These are phyloP conservation scores for Fomitopsis betulina DNA, from an alignment of 1,284 basidiomycete species.

Conservation along the genomic window DNA sequence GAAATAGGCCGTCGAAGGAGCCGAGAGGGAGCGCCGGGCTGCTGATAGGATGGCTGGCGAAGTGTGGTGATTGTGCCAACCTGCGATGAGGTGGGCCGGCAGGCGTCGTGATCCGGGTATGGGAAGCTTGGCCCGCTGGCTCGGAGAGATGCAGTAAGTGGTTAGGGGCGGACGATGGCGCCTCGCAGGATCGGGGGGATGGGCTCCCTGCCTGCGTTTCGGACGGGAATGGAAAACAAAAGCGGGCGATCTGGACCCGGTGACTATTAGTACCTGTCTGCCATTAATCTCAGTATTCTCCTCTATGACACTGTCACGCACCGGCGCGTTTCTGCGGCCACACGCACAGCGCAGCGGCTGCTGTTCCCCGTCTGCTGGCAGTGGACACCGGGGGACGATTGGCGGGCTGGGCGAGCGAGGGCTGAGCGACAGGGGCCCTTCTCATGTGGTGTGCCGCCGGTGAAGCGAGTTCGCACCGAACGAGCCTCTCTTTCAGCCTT, in stretches of 20 bases:
- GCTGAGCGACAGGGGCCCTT: background rate
- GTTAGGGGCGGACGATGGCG: conserved; percentile 5
- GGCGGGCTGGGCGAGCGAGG: background rate
- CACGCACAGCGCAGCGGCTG: background rate
- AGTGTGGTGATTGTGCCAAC: conserved; percentile 3
- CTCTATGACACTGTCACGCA: too few relatives aligned
- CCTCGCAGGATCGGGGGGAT: conserved; percentile 8
- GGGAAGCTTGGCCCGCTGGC: conserved; percentile 32
- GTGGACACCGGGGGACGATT: background rate
- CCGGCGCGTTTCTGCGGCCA: background rate
- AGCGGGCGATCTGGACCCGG: conserved; percentile 7
- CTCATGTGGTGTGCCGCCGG: conserved; percentile 6
- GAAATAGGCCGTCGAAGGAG: conserved; percentile 12
- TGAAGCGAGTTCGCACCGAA: conserved; percentile 15
- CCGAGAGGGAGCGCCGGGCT: conserved; percentile 6
- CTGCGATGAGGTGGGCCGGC: conserved; percentile 17
- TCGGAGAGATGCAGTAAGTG: conserved; percentile 28
- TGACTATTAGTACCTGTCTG: background rate
- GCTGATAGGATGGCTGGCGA: conserved; percentile 10
- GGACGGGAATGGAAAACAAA: conserved; percentile 13
- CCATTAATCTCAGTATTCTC: too few relatives aligned
- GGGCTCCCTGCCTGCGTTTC: background rate
- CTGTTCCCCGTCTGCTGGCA: background rate
- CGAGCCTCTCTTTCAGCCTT: conserved; percentile 18
- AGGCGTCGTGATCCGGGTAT: conserved; percentile 33